Conservation (phyloP, 805 yeast genomes). For the Sugiyamaella valdiviana region DNA sequence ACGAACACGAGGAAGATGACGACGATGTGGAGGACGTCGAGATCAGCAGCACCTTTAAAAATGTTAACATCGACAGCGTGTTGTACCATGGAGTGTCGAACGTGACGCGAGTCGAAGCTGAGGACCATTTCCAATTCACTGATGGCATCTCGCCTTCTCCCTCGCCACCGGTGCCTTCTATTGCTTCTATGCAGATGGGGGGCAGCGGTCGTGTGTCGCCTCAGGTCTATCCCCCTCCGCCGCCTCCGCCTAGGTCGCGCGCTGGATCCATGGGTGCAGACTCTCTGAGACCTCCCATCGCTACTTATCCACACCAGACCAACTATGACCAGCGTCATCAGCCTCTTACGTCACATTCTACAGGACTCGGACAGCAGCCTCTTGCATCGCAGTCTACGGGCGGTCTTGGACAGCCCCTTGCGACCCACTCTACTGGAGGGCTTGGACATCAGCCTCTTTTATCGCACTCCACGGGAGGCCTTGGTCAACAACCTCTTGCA, state of each 20-base stretch:
- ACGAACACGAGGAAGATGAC: constrained; percentile 35
- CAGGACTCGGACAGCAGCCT: not conserved
- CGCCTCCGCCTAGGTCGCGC: constrained; percentile 4
- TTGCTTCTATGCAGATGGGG: constrained; percentile 11
- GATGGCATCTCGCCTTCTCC: constrained; percentile 20
- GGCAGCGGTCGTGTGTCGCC: not conserved
- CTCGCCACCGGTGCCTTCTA: constrained; percentile 17
- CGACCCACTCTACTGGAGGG: no score
- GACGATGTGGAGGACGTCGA: constrained; percentile 75
- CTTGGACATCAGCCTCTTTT: no score
- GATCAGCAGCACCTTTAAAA: constrained; percentile 67
- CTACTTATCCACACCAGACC: not conserved
- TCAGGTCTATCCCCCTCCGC: constrained; percentile 1
- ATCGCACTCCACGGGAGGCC: not conserved
- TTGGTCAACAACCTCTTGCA: no score
- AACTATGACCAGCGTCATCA: not conserved
- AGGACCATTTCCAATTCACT: not conserved
- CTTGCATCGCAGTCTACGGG: not conserved
- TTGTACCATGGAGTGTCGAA: constrained; percentile 53
- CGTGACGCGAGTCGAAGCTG: constrained; percentile 39
- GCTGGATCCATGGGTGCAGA: not conserved
- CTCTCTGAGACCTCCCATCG: constrained; percentile 4
- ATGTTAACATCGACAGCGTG: constrained; percentile 73
- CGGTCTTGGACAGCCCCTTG: no score
- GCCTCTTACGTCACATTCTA: not conserved